These are phyloP conservation scores for Elsinoe necatrix DNA, from an alignment of 2,329 filamentous ascomycete species.

Conservation along the genomic window DNA sequence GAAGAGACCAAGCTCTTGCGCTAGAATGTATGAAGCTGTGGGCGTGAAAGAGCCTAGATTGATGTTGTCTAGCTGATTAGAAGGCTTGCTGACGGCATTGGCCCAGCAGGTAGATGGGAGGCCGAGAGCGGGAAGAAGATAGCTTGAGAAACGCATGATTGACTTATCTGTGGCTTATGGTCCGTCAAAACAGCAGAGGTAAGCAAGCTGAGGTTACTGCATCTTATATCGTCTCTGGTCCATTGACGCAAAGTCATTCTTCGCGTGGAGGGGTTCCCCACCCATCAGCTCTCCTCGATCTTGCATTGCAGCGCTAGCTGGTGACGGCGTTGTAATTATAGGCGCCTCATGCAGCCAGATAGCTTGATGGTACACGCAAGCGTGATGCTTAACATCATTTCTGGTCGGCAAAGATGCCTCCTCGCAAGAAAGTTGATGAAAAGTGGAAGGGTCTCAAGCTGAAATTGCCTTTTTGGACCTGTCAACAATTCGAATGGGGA, in stretches of 20 bases:
- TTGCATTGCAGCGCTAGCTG: not conserved
- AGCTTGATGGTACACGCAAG: not conserved
- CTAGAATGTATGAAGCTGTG: not conserved
- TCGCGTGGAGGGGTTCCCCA: not conserved
- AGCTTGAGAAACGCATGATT: not conserved
- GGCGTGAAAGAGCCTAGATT: not conserved
- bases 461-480: not conserved
- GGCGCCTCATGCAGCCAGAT: not conserved
- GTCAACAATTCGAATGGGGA: not conserved
- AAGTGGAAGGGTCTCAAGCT: not conserved
- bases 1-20: not conserved
- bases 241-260: not conserved
- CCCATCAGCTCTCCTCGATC: not conserved
- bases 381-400: not conserved
- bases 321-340: not conserved
- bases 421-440: not conserved
- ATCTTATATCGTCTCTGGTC: not conserved
- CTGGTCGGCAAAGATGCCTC: not conserved
- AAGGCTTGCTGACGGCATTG: not conserved
- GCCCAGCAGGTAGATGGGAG: not conserved
- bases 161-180: not conserved
- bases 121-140: not conserved
- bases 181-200: not conserved
- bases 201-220: not conserved
- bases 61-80: not conserved